A percentile compares a stretch with the other conserved stretches of the same genome.
These are phyloP conservation scores for Hypoxylon sp. DNA, from an alignment of 2,329 filamentous ascomycete species.

Conservation along the genomic window DNA sequence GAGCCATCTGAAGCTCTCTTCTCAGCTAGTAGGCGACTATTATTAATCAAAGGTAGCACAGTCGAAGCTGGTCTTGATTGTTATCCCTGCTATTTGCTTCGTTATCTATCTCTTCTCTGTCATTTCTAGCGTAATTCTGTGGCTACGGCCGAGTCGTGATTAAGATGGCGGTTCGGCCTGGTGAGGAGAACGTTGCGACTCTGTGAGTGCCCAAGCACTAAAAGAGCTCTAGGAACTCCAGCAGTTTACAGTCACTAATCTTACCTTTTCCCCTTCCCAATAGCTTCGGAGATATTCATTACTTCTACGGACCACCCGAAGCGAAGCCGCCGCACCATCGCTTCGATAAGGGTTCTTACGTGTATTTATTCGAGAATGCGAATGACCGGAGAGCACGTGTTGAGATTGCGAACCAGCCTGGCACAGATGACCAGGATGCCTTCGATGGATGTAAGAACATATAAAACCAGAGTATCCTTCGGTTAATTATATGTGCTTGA, in stretches of 20 bases:
- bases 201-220: conserved; percentile 57
- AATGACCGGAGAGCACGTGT: conserved; percentile 76
- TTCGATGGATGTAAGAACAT: conserved; percentile 78
- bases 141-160: conserved; percentile 17
- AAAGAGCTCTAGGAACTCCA: conserved; percentile 9
- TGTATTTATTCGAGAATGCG: conserved; percentile 84
- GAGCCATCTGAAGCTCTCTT: conserved; percentile 42
- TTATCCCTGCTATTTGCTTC: conserved; percentile 13
- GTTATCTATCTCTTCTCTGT: conserved; percentile 7
- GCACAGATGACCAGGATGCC: conserved; percentile 82
- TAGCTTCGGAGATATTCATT: conserved; percentile 84
- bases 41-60: neutral
- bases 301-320: conserved; percentile 79
- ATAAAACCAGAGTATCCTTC: neutral
- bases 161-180: conserved; percentile 62
- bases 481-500: neutral
- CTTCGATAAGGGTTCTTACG: conserved; percentile 84
- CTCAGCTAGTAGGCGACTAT: neutral
- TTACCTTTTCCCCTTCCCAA: conserved; percentile 1
- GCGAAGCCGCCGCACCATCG: conserved; percentile 81
- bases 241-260: conserved; percentile 47
- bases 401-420: conserved; percentile 82
- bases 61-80: conserved; percentile 15
- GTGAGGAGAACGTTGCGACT: conserved; percentile 64
- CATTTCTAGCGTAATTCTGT: conserved; percentile 1